Evolutionary conservation across 441 rosid species (phyloP), one percentile per base, ranked within the genome.

Genomic region (Erodium moschatum): DNA sequence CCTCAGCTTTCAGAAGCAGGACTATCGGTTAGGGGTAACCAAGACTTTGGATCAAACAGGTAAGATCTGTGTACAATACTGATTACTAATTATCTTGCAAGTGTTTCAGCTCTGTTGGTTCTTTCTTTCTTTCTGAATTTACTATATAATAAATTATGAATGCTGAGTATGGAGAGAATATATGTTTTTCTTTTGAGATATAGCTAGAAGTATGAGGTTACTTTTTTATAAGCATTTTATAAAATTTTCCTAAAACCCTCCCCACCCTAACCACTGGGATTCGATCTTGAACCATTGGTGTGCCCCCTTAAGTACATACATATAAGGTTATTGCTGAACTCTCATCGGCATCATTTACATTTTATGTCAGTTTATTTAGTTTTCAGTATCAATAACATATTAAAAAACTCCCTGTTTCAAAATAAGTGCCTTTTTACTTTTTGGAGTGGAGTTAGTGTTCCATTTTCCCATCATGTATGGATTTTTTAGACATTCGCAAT

Each of bases 1-100:
- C 78, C 40, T 67, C 83, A 94, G 98, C 92, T 86, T 75, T 74
- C 84, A 20, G 98, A 94, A 79, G 89, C 92, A 15, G 98, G 98
- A 11, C 87, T 94, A 35, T 78, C 89, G 6, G 82, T 94, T 50
- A 87, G 93, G 84, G 82, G 73, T 44, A 85, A 86, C 64, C 90
- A 86, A 77, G 96, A 93, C 35, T 86, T 85, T 76, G 88, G 89
- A 81, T 85, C 95, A 68, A 88, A 94, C 72, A 88, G 97, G 98
- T 93, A 83, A 48, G 46, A 19, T 5, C 2, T n/a, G 56, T 58
- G 1, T 70, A 66, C 66, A 33, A 29, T 64, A 46, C 60, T 70
- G 5, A 64, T 62, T 18, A 13, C 70, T 52, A 33, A 69, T 65
- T 74, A 64, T 35, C 27, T 35, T 56, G 38, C 5, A 16, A 63